Evolutionary conservation across 495 filamentous ascomycete species (phyloP).

Genomic region (Aspergillus sparsus): DNA sequence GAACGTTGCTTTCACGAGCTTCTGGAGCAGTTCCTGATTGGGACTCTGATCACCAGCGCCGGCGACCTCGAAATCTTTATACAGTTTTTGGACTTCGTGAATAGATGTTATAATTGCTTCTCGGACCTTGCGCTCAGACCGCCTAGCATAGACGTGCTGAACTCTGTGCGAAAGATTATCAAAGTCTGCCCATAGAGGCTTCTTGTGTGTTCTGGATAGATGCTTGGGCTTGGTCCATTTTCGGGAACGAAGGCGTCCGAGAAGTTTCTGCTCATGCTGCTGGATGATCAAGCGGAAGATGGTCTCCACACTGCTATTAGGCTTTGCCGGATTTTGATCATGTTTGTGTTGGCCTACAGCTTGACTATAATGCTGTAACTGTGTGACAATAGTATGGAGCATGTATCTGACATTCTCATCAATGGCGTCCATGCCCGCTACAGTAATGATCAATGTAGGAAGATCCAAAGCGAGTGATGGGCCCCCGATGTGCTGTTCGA

Average conservation of each 20-base stretch:
- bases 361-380: conserved; percentile 5
- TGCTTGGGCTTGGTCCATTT: conserved; percentile 14
- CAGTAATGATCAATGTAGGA: conserved; percentile 10
- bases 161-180: conserved; percentile 10
- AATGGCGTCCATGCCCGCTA: conserved; percentile 11
- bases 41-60: background rate
- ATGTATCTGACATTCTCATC: conserved; percentile 9
- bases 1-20: conserved; percentile 11
- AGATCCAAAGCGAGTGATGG: background rate
- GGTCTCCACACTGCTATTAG: conserved; percentile 2
- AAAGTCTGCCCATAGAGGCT: conserved; percentile 12
- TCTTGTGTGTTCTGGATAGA: conserved; percentile 13
- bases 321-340: conserved; percentile 1
- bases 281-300: conserved; percentile 11
- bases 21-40: conserved; percentile 2
- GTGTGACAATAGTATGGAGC: conserved; percentile 3
- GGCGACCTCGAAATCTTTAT: conserved; percentile 5
- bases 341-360: background rate
- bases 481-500: conserved; percentile 8
- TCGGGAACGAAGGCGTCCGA: conserved; percentile 11
- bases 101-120: conserved; percentile 11
- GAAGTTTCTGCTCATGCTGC: conserved; percentile 17
- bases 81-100: conserved; percentile 6
- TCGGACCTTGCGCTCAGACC: conserved; percentile 5
- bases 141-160: conserved; percentile 8